Percentiles rank a stretch among this genome's conserved stretches.
Evolutionary conservation across 805 yeast species (phyloP).

Genomic region (Myxozyma melibiosi): DNA sequence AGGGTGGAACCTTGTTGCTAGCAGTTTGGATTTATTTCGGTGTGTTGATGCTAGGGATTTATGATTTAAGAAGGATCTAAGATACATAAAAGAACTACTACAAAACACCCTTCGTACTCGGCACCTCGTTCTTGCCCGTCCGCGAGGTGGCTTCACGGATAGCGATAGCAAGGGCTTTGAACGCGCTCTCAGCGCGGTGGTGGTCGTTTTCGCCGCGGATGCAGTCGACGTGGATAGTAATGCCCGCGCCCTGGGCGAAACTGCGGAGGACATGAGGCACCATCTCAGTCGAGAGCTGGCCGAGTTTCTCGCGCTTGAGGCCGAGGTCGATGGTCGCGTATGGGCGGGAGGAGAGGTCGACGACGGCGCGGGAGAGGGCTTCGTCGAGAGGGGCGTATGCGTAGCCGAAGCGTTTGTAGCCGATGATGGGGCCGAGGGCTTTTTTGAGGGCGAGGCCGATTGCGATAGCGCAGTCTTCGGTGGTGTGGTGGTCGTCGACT

Average conservation of each 20-base stretch:
- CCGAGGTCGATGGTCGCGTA: constrained; percentile 88
- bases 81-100: not conserved
- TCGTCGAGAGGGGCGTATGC: constrained; percentile 97
- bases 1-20: not conserved
- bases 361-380: constrained; percentile 94
- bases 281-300: constrained; percentile 93
- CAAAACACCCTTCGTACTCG: constrained; percentile 94
- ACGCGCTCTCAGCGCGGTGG: constrained; percentile 94
- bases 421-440: constrained; percentile 86
- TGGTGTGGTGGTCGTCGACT: constrained; percentile 93
- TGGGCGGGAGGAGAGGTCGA: constrained; percentile 91
- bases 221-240: constrained; percentile 94
- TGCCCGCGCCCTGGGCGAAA: constrained; percentile 88
- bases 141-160: constrained; percentile 78
- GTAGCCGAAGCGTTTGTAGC: constrained; percentile 88
- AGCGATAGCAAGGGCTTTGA: constrained; percentile 94
- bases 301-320: constrained; percentile 87
- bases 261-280: constrained; percentile 95
- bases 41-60: not conserved
- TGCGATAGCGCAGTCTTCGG: constrained; percentile 94
- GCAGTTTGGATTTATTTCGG: not conserved
- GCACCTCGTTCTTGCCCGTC: constrained; percentile 84
- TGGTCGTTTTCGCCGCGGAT: constrained; percentile 93
- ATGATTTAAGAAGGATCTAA: not conserved
- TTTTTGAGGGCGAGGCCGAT: constrained; percentile 85